Conservation (phyloP, 495 filamentous ascomycete genomes). For the Talaromyces liani region DNA sequence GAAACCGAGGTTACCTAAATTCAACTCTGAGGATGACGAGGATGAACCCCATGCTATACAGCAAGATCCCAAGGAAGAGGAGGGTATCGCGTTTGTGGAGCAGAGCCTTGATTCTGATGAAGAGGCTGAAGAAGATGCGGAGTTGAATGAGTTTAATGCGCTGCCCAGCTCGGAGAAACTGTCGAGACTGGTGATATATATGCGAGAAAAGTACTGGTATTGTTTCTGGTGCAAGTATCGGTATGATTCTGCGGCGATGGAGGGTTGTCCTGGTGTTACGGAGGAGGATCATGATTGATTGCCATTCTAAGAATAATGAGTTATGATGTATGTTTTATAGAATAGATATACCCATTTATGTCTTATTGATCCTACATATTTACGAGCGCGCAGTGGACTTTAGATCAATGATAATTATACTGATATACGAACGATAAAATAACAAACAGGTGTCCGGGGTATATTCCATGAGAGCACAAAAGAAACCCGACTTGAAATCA, state of each 20-base stretch:
- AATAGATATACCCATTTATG: background rate
- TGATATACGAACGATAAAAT: conserved; percentile 3
- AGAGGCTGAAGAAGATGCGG: conserved; percentile 44
- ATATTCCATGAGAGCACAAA: conserved; percentile 12
- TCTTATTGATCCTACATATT: too few relatives aligned
- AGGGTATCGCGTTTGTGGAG: conserved; percentile 13
- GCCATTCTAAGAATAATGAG: background rate
- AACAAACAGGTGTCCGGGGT: conserved; percentile 9
- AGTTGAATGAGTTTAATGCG: conserved; percentile 77
- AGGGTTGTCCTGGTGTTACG: conserved; percentile 80
- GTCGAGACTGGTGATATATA: conserved; percentile 51
- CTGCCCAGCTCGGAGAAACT: conserved; percentile 58
- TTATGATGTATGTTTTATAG: conserved; percentile 1
- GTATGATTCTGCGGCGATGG: conserved; percentile 64
- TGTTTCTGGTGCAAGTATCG: conserved; percentile 95
- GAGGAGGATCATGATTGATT: conserved; percentile 87
- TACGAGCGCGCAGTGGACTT: too few relatives aligned
- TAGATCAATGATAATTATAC: background rate
- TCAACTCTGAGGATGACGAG: conserved; percentile 47
- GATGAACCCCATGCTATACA: conserved; percentile 26
- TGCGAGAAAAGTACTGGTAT: conserved; percentile 67
- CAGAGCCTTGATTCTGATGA: conserved; percentile 32
- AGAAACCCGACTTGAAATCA: background rate
- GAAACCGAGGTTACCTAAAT: conserved; percentile 41
- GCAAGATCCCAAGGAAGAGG: conserved; percentile 10